These are phyloP conservation scores for Carallia pectinifolia DNA, from an alignment of 345 rosid species.

Conservation along the genomic window DNA sequence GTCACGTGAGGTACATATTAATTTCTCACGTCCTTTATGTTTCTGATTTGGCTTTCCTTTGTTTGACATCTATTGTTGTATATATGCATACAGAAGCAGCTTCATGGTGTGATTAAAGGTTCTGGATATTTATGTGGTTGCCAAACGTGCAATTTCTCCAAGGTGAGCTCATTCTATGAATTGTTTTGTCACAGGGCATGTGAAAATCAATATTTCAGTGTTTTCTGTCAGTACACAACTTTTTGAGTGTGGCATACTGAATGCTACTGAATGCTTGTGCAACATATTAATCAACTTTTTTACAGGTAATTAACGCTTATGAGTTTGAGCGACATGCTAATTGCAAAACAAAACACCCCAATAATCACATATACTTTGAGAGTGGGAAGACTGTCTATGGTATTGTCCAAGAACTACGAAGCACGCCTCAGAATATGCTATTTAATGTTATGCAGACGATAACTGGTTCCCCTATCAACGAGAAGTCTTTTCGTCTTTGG, in stretches of 20 bases:
- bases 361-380: constrained; percentile 60
- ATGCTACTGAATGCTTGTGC: constrained; percentile 4
- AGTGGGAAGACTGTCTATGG: constrained; percentile 62
- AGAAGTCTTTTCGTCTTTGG: constrained; percentile 54
- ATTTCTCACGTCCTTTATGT: neutral
- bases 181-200: too few relatives aligned
- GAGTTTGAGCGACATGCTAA: constrained; percentile 56
- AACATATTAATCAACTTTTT: constrained; percentile 2
- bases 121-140: constrained; percentile 60
- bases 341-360: constrained; percentile 37
- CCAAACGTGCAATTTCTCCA: constrained; percentile 49
- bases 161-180: constrained; percentile 30
- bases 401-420: constrained; percentile 56
- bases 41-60: constrained; percentile 5
- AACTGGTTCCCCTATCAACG: constrained; percentile 55
- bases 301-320: constrained; percentile 49
- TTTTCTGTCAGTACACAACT: too few relatives aligned
- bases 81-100: constrained; percentile 47
- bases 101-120: constrained; percentile 48
- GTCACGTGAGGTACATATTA: constrained; percentile 56
- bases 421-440: constrained; percentile 54
- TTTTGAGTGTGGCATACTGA: constrained; percentile 1
- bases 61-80: constrained; percentile 22
- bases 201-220: too few relatives aligned
- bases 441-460: constrained; percentile 54